phyloP scores from a whole-genome alignment of 805 yeast species.

The Candida ovalis region DNA sequence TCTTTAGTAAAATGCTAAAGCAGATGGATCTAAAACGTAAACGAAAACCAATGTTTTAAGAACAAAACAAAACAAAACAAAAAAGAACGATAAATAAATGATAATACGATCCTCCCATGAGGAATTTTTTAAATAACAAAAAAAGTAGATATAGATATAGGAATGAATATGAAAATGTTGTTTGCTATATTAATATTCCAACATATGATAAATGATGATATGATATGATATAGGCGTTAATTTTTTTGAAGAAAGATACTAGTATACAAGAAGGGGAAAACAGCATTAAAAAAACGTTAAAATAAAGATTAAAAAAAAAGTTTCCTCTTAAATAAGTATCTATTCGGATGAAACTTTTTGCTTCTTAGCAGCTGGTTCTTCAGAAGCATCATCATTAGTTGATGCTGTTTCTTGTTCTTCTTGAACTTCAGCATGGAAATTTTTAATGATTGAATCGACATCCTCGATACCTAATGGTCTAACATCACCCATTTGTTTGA shows the following conservation, averaged over 20 bases:
- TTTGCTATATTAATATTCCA: background rate
- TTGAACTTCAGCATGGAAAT: conserved; percentile 43
- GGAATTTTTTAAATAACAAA: background rate
- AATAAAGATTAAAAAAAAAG: background rate
- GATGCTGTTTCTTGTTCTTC: conserved; percentile 12
- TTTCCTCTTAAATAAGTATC: background rate
- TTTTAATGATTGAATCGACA: conserved; percentile 56
- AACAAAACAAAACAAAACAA: background rate
- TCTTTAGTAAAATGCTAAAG: background rate
- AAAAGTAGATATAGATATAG: background rate
- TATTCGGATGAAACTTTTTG: conserved; percentile 23
- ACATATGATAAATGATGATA: background rate
- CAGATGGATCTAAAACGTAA: background rate
- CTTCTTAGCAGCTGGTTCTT: conserved; percentile 34
- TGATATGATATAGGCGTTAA: background rate
- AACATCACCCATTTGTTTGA: conserved; percentile 55
- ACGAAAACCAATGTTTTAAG: background rate
- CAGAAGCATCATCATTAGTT: background rate
- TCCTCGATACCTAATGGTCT: conserved; percentile 58
- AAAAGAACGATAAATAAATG: background rate
- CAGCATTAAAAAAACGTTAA: background rate
- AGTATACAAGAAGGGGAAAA: background rate
- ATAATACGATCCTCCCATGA: background rate
- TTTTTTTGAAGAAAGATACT: background rate
- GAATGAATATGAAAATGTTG: background rate